A percentile compares a stretch with the other conserved stretches of the same genome.
Evolutionary conservation across 352 stramenopile genomes (phyloP).

Genomic region (Pythium pyrilobum): DNA sequence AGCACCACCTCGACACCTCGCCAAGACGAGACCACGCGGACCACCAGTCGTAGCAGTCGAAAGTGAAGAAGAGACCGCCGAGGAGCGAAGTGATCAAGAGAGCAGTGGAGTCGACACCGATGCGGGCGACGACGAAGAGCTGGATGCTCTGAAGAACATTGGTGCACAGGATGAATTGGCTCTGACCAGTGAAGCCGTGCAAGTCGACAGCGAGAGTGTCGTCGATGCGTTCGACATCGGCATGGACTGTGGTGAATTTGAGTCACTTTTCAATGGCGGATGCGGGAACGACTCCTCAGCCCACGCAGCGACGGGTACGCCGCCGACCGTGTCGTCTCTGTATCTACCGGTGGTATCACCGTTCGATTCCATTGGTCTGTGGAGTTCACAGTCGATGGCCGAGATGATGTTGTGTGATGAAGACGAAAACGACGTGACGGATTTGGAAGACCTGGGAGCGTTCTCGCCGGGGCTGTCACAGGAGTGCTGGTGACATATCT

Average conservation of each 20-base stretch:
- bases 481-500: slow-evolving; percentile 14
- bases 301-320: neutral
- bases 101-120: neutral
- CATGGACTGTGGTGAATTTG: no score
- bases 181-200: no score
- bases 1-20: neutral
- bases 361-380: slow-evolving; percentile 11
- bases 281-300: neutral
- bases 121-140: neutral
- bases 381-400: slow-evolving; percentile 7
- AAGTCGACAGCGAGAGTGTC: neutral
- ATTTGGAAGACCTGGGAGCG: slow-evolving; percentile 10
- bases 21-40: neutral
- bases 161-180: no score
- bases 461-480: slow-evolving; percentile 8
- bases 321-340: slow-evolving; percentile 7
- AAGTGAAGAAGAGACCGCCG: neutral
- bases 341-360: neutral
- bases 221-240: neutral
- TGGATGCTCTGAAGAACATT: no score
- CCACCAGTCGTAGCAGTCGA: no score
- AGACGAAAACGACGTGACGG: slow-evolving; percentile 2
- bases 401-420: slow-evolving; percentile 10
- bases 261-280: slow-evolving; percentile 4
- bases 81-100: neutral